phyloP scores from a whole-genome alignment of 331 rosid genomes.

The Acacia concinna region DNA sequence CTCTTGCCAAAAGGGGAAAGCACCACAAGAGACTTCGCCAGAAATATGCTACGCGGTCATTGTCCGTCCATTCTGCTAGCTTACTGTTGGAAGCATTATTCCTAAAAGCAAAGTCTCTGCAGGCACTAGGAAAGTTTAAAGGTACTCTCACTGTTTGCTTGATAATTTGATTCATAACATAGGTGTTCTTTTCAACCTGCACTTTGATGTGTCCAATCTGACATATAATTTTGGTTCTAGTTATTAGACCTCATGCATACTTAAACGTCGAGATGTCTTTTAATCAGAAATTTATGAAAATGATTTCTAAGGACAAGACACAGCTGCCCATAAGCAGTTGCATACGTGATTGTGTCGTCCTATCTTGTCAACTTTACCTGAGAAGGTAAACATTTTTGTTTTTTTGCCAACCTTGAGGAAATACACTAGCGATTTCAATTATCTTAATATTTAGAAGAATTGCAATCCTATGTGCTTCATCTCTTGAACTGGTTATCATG shows the following conservation, averaged over 20 bases:
- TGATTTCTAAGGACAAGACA: constrained; percentile 15
- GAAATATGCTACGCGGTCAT: constrained; percentile 46
- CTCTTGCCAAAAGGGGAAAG: constrained; percentile 63
- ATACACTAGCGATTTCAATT: neutral
- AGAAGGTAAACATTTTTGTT: too few relatives aligned
- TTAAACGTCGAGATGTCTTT: neutral
- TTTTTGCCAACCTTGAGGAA: neutral
- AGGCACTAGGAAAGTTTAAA: constrained; percentile 71
- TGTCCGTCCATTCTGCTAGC: constrained; percentile 76
- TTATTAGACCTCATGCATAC: neutral
- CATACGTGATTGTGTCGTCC: neutral
- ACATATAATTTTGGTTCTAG: neutral
- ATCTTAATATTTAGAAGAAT: neutral
- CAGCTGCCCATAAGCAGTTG: neutral
- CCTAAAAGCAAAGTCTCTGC: constrained; percentile 82
- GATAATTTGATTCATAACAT: constrained; percentile 7
- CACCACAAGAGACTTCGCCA: constrained; percentile 54
- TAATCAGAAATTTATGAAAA: neutral
- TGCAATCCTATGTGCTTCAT: neutral
- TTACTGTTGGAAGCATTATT: constrained; percentile 79
- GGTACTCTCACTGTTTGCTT: constrained; percentile 43
- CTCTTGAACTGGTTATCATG: neutral
- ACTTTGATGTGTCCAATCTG: constrained; percentile 13
- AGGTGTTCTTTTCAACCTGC: constrained; percentile 1
- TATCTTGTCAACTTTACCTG: neutral